Conservation (phyloP, 192 early-diverging fungal genomes). For the Linnemannia elongata region DNA sequence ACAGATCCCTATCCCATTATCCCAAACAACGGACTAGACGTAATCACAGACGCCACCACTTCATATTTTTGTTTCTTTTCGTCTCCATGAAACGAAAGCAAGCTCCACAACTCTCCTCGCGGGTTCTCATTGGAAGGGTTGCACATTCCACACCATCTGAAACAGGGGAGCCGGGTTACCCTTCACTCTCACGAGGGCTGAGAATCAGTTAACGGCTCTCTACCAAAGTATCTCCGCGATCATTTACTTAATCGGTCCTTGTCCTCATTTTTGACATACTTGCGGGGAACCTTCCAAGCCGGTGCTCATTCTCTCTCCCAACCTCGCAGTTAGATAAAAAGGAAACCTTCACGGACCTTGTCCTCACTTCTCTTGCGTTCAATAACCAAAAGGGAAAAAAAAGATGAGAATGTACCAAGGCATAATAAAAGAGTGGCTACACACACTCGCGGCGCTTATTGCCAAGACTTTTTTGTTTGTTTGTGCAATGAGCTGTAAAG, state of each 20-base stretch:
- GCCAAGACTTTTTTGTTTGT: not conserved
- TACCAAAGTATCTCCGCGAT: too few species aligned
- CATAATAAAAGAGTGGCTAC: not conserved
- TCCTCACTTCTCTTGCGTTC: too few species aligned
- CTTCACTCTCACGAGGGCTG: not conserved
- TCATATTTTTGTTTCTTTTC: not conserved
- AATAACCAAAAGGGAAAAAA: too few species aligned
- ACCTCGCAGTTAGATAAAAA: too few species aligned
- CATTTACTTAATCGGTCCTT: too few species aligned
- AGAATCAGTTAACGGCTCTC: too few species aligned
- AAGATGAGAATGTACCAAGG: not conserved
- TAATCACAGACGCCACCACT: not conserved
- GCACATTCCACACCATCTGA: not conserved
- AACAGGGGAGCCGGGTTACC: not conserved
- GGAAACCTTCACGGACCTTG: too few species aligned
- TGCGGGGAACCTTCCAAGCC: too few species aligned
- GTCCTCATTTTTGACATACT: too few species aligned
- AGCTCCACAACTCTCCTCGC: not conserved
- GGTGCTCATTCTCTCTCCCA: too few species aligned
- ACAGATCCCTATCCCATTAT: not conserved
- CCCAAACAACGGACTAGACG: not conserved
- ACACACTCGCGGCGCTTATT: not conserved
- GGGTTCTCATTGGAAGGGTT: not conserved
- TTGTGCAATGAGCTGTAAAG: not conserved
- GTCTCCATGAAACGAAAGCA: not conserved